Conservation (phyloP, 1,139 yeast species). For the Yamadazyma dendronema region DNA sequence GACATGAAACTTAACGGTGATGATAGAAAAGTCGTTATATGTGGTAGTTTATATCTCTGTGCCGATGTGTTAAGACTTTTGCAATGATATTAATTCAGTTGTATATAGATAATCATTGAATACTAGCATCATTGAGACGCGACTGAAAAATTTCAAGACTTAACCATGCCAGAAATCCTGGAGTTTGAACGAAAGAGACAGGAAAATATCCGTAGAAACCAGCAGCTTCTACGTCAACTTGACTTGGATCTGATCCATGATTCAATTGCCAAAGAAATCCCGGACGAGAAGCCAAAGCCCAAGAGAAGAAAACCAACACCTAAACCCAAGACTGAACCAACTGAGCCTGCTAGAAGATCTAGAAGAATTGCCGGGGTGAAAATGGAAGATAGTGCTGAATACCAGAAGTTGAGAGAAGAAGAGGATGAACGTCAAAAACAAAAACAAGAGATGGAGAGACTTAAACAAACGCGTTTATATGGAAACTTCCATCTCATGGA, state of each 20-base stretch:
- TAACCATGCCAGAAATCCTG: conserved; percentile 34
- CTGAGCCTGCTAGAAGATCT: conserved; percentile 59
- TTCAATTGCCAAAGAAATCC: conserved; percentile 30
- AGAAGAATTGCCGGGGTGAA: conserved; percentile 65
- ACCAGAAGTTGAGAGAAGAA: conserved; percentile 30
- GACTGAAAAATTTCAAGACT: conserved; percentile 2
- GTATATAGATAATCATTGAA: neutral
- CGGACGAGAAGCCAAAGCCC: conserved; percentile 12
- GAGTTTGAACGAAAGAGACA: conserved; percentile 71
- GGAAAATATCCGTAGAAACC: conserved; percentile 47
- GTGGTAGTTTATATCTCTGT: conserved; percentile 79
- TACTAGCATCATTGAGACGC: neutral
- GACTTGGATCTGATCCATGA: conserved; percentile 35
- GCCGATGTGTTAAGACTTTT: conserved; percentile 58
- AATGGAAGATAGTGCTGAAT: conserved; percentile 39
- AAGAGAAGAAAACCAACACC: conserved; percentile 23
- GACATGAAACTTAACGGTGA: conserved; percentile 21
- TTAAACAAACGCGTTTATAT: conserved; percentile 53
- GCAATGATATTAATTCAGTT: neutral
- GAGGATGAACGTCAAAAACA: conserved; percentile 34
- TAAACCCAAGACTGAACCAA: conserved; percentile 25
- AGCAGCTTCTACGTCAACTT: conserved; percentile 36
- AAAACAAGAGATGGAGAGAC: conserved; percentile 47
- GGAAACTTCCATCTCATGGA: conserved; percentile 66
- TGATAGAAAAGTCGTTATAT: conserved; percentile 49